These are phyloP conservation scores for Hyphodiscus sp. DNA, from an alignment of 2,329 filamentous ascomycete genomes.

Conservation along the genomic window DNA sequence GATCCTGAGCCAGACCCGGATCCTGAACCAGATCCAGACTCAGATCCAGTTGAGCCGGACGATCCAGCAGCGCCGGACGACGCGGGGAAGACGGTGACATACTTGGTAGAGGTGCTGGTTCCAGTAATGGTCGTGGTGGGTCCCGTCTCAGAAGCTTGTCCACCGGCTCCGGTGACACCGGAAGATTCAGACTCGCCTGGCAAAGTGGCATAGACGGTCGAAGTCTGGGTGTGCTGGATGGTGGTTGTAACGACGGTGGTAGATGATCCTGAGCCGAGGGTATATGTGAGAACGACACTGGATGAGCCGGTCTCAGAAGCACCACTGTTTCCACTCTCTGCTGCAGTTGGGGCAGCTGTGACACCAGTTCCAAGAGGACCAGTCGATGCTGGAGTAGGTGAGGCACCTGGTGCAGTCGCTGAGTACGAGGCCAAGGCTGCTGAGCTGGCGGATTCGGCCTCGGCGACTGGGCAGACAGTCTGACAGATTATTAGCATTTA, in stretches of 20 bases:
- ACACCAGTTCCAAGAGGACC: constrained; percentile 13
- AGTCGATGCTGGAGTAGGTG: neutral
- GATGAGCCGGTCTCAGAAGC: neutral
- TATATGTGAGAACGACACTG: constrained; percentile 34
- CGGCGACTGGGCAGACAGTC: constrained; percentile 43
- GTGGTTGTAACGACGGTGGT: constrained; percentile 41
- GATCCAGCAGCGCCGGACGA: constrained; percentile 1
- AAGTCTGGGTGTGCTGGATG: constrained; percentile 34
- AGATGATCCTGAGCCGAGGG: constrained; percentile 33
- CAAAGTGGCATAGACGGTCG: constrained; percentile 22
- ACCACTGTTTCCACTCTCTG: neutral
- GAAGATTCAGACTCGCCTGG: constrained; percentile 1
- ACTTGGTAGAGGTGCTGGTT: constrained; percentile 18
- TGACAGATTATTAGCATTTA: constrained; percentile 8
- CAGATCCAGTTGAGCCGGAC: neutral
- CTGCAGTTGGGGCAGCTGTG: neutral
- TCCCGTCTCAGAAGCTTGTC: neutral
- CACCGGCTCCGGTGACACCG: neutral
- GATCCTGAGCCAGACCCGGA: neutral
- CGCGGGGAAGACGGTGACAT: constrained; percentile 16
- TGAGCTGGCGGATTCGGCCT: constrained; percentile 34
- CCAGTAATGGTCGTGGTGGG: constrained; percentile 14
- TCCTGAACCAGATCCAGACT: neutral
- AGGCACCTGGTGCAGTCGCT: constrained; percentile 1
- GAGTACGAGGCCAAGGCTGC: constrained; percentile 32